These are phyloP conservation scores for Claviceps sp. DNA, from an alignment of 2,329 filamentous ascomycete genomes.

Conservation along the genomic window DNA sequence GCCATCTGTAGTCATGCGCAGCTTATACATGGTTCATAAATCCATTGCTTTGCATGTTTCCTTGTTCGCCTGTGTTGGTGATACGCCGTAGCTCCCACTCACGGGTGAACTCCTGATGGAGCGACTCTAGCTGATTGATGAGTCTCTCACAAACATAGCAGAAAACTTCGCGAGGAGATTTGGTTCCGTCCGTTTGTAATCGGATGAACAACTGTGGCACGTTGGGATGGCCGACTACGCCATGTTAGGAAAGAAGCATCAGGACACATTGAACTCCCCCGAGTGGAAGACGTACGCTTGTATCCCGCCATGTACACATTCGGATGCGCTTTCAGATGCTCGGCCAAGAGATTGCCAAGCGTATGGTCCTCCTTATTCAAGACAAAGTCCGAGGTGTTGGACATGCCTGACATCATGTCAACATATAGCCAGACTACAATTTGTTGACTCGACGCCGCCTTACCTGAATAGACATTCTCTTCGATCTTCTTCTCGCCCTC, in stretches of 20 bases:
- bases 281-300: constrained; percentile 49
- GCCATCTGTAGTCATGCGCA: constrained; percentile 4
- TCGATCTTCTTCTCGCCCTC: constrained; percentile 91
- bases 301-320: constrained; percentile 88
- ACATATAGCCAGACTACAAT: neutral
- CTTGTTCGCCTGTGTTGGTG: constrained; percentile 52
- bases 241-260: constrained; percentile 3
- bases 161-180: constrained; percentile 82
- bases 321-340: constrained; percentile 71
- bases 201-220: constrained; percentile 55
- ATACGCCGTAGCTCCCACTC: constrained; percentile 85
- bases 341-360: constrained; percentile 75
- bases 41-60: constrained; percentile 26
- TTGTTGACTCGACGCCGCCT: constrained; percentile 16
- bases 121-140: constrained; percentile 63
- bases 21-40: constrained; percentile 11
- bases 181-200: constrained; percentile 78
- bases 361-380: constrained; percentile 97
- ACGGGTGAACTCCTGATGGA: constrained; percentile 82
- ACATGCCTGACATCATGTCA: constrained; percentile 44
- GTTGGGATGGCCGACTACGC: constrained; percentile 41
- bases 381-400: constrained; percentile 88
- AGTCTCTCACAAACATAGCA: constrained; percentile 69
- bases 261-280: constrained; percentile 8
- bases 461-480: constrained; percentile 78